Evolutionary conservation across 768 basidiomycete species (phyloP).

Genomic region (Boletus subcaerulescens): DNA sequence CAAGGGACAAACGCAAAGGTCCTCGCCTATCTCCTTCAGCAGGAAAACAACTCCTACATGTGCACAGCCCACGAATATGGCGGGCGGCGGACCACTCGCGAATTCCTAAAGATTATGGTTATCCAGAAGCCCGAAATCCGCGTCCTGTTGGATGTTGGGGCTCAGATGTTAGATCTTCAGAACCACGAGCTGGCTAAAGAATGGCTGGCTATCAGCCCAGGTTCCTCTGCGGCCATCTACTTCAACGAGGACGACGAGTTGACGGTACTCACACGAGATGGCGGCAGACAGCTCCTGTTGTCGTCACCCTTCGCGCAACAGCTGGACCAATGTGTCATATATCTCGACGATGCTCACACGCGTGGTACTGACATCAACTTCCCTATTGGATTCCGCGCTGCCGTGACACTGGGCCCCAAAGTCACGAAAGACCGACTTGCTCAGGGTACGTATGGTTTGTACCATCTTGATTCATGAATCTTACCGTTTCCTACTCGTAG

Average conservation of each 20-base stretch:
- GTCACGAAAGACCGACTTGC: constrained; percentile 17
- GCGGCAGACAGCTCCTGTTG: constrained; percentile 24
- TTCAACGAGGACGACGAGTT: constrained; percentile 34
- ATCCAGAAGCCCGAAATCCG: constrained; percentile 38
- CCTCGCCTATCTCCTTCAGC: constrained; percentile 30
- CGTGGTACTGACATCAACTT: constrained; percentile 20
- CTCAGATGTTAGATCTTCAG: constrained; percentile 51
- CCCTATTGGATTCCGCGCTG: constrained; percentile 12
- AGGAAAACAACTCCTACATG: constrained; percentile 19
- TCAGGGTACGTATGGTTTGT: constrained; percentile 7
- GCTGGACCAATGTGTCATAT: constrained; percentile 30
- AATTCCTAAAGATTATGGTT: constrained; percentile 32
- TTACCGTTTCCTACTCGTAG: constrained; percentile 26
- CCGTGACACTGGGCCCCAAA: constrained; percentile 14
- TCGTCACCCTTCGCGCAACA: constrained; percentile 35
- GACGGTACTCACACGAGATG: constrained; percentile 31
- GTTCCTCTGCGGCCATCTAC: constrained; percentile 30
- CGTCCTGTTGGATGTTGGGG: constrained; percentile 54
- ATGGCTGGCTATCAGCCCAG: constrained; percentile 37
- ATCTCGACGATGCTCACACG: constrained; percentile 19
- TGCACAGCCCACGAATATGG: constrained; percentile 8
- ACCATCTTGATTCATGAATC: not conserved
- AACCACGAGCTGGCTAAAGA: constrained; percentile 38
- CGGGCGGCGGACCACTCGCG: constrained; percentile 9
- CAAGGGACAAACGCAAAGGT: constrained; percentile 45